phyloP scores from a whole-genome alignment of 202 grass and related monocot species.

The Digitaria exilis region DNA sequence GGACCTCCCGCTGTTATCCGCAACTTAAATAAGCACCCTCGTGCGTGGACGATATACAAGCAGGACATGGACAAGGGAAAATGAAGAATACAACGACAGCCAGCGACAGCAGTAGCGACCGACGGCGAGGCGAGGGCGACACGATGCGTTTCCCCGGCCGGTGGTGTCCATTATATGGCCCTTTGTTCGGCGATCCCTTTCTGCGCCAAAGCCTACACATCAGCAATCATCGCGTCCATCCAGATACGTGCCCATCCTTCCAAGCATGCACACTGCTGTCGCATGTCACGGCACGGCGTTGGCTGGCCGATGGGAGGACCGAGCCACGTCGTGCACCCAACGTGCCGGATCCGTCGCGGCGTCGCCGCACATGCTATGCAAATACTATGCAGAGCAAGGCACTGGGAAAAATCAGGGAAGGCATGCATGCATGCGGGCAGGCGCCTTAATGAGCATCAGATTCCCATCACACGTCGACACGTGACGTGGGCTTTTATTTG shows the following conservation, averaged over 20 bases:
- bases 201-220: background rate
- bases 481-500: too few species aligned
- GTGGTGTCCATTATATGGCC: background rate
- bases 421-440: too few species aligned
- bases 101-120: background rate
- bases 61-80: background rate
- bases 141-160: background rate
- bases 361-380: background rate
- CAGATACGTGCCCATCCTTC: background rate
- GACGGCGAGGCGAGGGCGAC: background rate
- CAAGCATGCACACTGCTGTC: too few species aligned
- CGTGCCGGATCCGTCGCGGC: background rate
- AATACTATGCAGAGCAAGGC: too few species aligned
- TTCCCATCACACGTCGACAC: too few species aligned
- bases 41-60: background rate
- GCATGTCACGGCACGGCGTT: background rate
- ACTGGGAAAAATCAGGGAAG: too few species aligned
- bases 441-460: too few species aligned
- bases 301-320: background rate
- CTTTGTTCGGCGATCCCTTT: background rate
- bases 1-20: background rate
- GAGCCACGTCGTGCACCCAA: background rate
- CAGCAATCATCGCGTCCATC: background rate
- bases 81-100: background rate
- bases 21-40: background rate